phyloP scores from a whole-genome alignment of 352 stramenopile species.

The Globisporangium radiosum region DNA sequence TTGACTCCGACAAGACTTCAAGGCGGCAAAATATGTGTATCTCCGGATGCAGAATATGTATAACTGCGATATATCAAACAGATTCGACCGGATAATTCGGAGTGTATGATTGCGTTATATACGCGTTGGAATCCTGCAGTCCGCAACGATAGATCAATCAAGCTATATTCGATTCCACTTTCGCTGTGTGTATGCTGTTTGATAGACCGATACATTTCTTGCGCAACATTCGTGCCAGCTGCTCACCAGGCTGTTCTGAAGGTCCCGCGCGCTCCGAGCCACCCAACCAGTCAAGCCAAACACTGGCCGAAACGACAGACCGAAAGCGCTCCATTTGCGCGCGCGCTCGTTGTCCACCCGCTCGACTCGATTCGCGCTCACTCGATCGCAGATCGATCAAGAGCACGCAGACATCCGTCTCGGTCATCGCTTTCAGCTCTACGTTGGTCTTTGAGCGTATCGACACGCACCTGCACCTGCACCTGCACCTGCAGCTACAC shows the following conservation, averaged over 20 bases:
- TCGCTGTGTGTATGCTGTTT: not conserved
- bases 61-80: too few relatives aligned
- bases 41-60: too few relatives aligned
- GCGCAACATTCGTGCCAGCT: not conserved
- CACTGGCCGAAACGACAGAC: constrained; percentile 10
- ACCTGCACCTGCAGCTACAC: not conserved
- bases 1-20: not conserved
- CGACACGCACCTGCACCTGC: not conserved
- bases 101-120: not conserved
- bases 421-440: not conserved
- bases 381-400: not conserved
- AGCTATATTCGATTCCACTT: not conserved
- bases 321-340: constrained; percentile 9
- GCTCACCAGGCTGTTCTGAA: not conserved
- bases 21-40: not conserved
- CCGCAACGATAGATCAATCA: too few relatives aligned
- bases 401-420: not conserved
- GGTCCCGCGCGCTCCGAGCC: not conserved
- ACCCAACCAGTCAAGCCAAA: constrained; percentile 4
- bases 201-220: not conserved
- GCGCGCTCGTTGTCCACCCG: constrained; percentile 1
- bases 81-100: too few relatives aligned
- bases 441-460: not conserved
- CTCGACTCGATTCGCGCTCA: not conserved
- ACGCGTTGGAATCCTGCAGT: not conserved